Conservation (phyloP, 2,329 filamentous ascomycete genomes). For the Aspergillus quadrilineatus region DNA sequence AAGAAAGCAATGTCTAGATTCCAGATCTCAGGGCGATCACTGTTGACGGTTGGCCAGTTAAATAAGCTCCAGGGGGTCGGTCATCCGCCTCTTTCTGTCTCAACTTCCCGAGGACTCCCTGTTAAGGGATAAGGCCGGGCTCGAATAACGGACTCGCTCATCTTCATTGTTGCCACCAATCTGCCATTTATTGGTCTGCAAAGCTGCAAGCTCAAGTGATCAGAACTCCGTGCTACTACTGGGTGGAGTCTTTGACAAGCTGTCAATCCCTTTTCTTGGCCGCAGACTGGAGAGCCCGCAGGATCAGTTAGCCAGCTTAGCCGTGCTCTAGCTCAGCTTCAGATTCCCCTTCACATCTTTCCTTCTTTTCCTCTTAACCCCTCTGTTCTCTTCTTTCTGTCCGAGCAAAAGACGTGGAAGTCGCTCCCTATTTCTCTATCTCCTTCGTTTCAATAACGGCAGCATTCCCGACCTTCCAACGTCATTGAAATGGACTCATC, state of each 20-base stretch:
- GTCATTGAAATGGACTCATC: slow-evolving; percentile 19
- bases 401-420: background rate
- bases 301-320: slow-evolving; percentile 12
- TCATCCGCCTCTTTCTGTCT: background rate
- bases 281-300: slow-evolving; percentile 3
- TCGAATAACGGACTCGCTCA: background rate
- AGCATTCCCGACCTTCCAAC: background rate
- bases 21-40: background rate
- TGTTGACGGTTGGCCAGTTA: background rate
- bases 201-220: background rate
- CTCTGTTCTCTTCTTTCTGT: background rate
- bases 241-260: slow-evolving; percentile 22
- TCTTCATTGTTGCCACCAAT: background rate
- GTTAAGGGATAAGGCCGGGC: background rate
- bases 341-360: slow-evolving; percentile 9
- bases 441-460: background rate
- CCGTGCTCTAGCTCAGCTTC: slow-evolving; percentile 11
- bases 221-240: slow-evolving; percentile 16
- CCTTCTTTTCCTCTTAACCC: background rate
- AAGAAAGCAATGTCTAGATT: background rate
- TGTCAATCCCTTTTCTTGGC: slow-evolving; percentile 22
- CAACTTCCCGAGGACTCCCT: background rate
- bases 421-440: background rate
- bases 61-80: slow-evolving; percentile 1
- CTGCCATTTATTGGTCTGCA: background rate